Evolutionary conservation across 306 rosid genomes (phyloP), one percentile per base, ranked within the genome.

Genomic region (Neltuma alba): DNA sequence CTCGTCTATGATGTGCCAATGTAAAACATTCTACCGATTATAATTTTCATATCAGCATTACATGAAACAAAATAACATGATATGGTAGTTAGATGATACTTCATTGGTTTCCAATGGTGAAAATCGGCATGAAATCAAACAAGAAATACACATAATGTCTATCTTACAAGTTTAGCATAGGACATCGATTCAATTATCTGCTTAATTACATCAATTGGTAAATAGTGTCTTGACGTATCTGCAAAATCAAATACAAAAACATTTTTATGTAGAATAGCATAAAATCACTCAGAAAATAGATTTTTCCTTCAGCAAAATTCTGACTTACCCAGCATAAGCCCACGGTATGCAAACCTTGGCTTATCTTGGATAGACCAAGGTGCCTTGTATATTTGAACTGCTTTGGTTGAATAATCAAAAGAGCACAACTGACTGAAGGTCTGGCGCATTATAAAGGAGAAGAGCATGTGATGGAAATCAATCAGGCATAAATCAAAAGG

Each of bases 211-310:
- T 64, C 85, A 64, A 91, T 34, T 2, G 99, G 99, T 67, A 87
- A 87, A 86, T 87, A 95, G 89, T 95, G 99, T 87, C 99, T 91
- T 3, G 99, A 93, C 9, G 99, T 91, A 86, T 95, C 99, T 95
- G 93, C 87, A 89, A 85, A 82, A 55, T 37, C 82, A 23, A 40
- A 16, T 71, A n/a, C 79, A 27, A 13, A 60, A 25, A 58, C 20
- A 27, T 27, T 25, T 27, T 11, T 58, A 58, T 27, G 8, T 1
- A 58, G 25, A 82, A 50, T 74, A 47, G 25, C 23, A 74, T 71
- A 77, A 76, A 73, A 70, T 37, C 73, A 76, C 31, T 64, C 31
- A 9, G 62, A 68, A 81, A 23, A 55, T 41, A 25, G 33, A 44
- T 28, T 31, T 82, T 42, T 16, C 55, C 70, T 36, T 47, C 61